These are phyloP conservation scores for Gynandropsis gynandra DNA, from an alignment of 345 rosid species.

Conservation along the genomic window DNA sequence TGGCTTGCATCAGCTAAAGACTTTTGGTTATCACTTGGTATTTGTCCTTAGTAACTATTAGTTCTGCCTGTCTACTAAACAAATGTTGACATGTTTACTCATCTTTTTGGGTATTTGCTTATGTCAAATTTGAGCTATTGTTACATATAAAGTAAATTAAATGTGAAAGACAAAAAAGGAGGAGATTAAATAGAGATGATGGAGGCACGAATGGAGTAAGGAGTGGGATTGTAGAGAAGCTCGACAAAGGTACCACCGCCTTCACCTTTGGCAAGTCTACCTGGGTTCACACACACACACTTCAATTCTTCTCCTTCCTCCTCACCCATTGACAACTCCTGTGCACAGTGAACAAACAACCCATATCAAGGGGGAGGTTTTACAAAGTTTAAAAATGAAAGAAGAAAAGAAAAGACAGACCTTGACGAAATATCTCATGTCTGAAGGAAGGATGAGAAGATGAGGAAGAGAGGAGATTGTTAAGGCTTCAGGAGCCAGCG, in stretches of 20 bases:
- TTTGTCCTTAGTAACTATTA: too few relatives aligned
- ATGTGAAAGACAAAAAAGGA: too few relatives aligned
- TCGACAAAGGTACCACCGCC: constrained; percentile 82
- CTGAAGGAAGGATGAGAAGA: constrained; percentile 74
- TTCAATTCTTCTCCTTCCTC: constrained; percentile 48
- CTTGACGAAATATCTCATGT: constrained; percentile 76
- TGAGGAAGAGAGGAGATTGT: constrained; percentile 50
- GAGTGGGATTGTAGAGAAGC: constrained; percentile 48
- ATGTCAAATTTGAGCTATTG: too few relatives aligned
- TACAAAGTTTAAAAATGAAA: too few relatives aligned
- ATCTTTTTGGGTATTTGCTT: too few relatives aligned
- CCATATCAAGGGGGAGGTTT: background rate
- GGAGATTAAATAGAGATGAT: constrained; percentile 47
- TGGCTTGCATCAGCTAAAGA: too few relatives aligned
- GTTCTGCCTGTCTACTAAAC: too few relatives aligned
- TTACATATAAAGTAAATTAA: too few relatives aligned
- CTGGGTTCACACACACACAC: constrained; percentile 80
- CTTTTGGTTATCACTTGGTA: too few relatives aligned
- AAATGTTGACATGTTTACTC: too few relatives aligned
- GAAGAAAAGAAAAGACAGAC: constrained; percentile 21
- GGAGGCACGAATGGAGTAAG: constrained; percentile 57
- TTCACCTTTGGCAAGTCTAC: constrained; percentile 82
- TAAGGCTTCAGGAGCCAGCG: constrained; percentile 66
- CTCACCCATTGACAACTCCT: constrained; percentile 59
- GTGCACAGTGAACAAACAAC: constrained; percentile 10